These are phyloP conservation scores for Teunomyces barrocoloradensis DNA, from an alignment of 805 yeast genomes.

Conservation along the genomic window DNA sequence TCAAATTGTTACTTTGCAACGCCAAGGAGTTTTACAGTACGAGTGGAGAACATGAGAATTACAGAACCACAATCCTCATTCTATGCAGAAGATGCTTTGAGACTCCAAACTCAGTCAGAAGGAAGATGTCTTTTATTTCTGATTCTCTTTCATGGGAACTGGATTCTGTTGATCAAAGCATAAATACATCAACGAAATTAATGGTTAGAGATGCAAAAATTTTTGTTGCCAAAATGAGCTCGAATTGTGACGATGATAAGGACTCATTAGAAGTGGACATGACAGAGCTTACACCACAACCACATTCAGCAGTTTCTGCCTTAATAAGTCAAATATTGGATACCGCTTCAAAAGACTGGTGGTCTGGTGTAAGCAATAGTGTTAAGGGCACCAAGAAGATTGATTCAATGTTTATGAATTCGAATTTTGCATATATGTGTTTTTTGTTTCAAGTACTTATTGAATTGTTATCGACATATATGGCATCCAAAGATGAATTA, in stretches of 20 bases:
- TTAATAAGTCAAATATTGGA: slow-evolving; percentile 14
- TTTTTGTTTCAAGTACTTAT: slow-evolving; percentile 65
- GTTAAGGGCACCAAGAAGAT: too few relatives aligned
- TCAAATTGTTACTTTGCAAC: too few relatives aligned
- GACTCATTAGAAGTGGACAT: too few relatives aligned
- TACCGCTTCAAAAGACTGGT: slow-evolving; percentile 9
- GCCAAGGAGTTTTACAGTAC: too few relatives aligned
- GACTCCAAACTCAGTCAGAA: slow-evolving; percentile 46
- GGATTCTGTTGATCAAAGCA: too few relatives aligned
- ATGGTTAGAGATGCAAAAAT: too few relatives aligned
- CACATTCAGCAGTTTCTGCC: slow-evolving; percentile 9
- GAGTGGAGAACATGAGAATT: too few relatives aligned
- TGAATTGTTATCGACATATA: slow-evolving; percentile 76
- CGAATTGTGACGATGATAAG: too few relatives aligned
- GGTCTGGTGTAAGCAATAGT: too few relatives aligned
- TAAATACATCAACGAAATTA: too few relatives aligned
- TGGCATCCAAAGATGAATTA: slow-evolving; percentile 77
- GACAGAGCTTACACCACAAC: neutral
- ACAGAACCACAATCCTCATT: slow-evolving; percentile 35
- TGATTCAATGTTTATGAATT: too few relatives aligned
- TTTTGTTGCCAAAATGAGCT: too few relatives aligned
- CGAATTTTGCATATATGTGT: slow-evolving; percentile 59
- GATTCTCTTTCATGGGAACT: slow-evolving; percentile 16
- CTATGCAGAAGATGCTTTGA: slow-evolving; percentile 64
- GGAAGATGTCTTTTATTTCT: slow-evolving; percentile 51